Conservation (phyloP, 768 basidiomycete genomes). For the Tylopilus subfusipes region DNA sequence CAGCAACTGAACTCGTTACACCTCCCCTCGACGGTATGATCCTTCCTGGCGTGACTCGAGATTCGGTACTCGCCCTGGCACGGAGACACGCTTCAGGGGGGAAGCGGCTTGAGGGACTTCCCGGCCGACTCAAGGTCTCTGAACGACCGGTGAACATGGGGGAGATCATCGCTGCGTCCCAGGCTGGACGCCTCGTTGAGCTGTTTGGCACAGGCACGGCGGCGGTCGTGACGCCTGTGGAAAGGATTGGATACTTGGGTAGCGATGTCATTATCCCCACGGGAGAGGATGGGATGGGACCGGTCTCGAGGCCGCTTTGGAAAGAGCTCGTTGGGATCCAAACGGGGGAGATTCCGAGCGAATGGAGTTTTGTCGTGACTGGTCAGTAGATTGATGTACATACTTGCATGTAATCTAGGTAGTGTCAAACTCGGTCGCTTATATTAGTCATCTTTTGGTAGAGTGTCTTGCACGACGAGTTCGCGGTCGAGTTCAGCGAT, state of each 20-base stretch:
- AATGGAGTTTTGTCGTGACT: conserved; percentile 66
- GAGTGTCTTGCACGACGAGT: neutral
- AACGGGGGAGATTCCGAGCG: conserved; percentile 69
- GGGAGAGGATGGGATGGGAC: conserved; percentile 72
- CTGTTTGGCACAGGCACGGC: conserved; percentile 51
- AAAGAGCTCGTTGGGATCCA: conserved; percentile 59
- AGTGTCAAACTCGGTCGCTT: no score
- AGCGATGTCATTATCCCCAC: conserved; percentile 53
- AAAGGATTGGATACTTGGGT: conserved; percentile 57
- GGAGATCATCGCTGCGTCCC: conserved; percentile 56
- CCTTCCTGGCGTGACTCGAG: conserved; percentile 66
- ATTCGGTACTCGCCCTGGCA: conserved; percentile 47
- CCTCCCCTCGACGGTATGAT: conserved; percentile 65
- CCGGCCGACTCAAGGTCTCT: conserved; percentile 53
- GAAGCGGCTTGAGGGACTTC: conserved; percentile 46
- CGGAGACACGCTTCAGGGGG: conserved; percentile 53
- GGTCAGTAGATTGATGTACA: no score
- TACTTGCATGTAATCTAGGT: no score
- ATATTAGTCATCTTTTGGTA: conserved; percentile 15
- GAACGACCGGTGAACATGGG: conserved; percentile 76
- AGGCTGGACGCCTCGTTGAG: conserved; percentile 44
- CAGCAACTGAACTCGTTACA: conserved; percentile 57
- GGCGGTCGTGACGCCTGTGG: conserved; percentile 51
- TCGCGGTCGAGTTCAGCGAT: conserved; percentile 33
- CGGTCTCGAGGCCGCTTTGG: conserved; percentile 49